Conservation (phyloP, 805 yeast species). For the Candida insectorum region DNA sequence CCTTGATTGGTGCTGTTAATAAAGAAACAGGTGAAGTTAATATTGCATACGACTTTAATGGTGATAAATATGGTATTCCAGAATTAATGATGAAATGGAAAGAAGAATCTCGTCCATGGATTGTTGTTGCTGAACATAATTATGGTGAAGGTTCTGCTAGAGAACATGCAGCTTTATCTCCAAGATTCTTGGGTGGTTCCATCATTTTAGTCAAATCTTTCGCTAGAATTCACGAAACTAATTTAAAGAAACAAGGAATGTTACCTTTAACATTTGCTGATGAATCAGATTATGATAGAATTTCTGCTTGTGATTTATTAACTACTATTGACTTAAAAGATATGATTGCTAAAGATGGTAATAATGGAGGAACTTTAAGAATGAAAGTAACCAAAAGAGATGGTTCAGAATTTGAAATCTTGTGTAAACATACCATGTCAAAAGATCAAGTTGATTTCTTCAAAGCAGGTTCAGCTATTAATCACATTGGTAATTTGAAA, state of each 20-base stretch:
- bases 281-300: constrained; percentile 82
- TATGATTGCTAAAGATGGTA: constrained; percentile 75
- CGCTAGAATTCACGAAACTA: constrained; percentile 98
- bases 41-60: constrained; percentile 82
- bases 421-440: constrained; percentile 94
- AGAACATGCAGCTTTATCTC: constrained; percentile 97
- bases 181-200: constrained; percentile 89
- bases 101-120: constrained; percentile 79
- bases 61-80: constrained; percentile 78
- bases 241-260: constrained; percentile 97
- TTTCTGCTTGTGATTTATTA: constrained; percentile 73
- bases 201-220: constrained; percentile 88
- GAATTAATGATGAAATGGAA: constrained; percentile 97
- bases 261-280: constrained; percentile 90
- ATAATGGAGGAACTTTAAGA: constrained; percentile 79
- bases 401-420: constrained; percentile 68
- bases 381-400: constrained; percentile 70
- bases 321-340: constrained; percentile 73
- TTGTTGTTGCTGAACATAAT: constrained; percentile 94
- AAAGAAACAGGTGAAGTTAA: constrained; percentile 97
- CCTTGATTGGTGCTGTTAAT: constrained; percentile 94
- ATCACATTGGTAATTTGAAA: constrained; percentile 67
- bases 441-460: constrained; percentile 93
- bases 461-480: constrained; percentile 96
- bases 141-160: constrained; percentile 99